A percentile compares a stretch with the other conserved stretches of the same genome.
Conservation (phyloP, 805 yeast genomes). For the Metschnikowia drakensbergensis region DNA sequence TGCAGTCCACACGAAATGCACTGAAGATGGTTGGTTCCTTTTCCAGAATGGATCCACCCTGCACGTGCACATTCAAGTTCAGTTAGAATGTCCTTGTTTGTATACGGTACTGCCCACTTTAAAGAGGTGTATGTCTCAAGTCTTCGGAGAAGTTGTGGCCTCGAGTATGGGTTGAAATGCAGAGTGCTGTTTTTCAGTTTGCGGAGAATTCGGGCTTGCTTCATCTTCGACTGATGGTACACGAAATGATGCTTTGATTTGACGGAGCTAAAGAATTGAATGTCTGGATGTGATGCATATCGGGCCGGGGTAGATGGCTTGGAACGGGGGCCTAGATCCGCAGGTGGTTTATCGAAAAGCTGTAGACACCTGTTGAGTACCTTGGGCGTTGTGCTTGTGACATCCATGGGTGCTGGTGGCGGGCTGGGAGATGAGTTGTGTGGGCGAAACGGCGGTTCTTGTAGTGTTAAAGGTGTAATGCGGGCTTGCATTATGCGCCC, state of each 20-base stretch:
- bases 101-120: slow-evolving; percentile 43
- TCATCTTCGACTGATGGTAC: slow-evolving; percentile 31
- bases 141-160: slow-evolving; percentile 34
- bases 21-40: slow-evolving; percentile 28
- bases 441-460: not conserved
- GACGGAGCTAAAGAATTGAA: slow-evolving; percentile 35
- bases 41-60: slow-evolving; percentile 44
- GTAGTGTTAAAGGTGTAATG: not conserved
- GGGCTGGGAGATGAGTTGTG: not conserved
- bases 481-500: not conserved
- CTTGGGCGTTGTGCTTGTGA: slow-evolving; percentile 14
- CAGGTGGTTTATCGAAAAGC: slow-evolving; percentile 4
- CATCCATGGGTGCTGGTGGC: not conserved
- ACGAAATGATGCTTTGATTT: slow-evolving; percentile 35
- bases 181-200: slow-evolving; percentile 8
- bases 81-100: slow-evolving; percentile 25
- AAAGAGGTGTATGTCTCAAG: slow-evolving; percentile 41
- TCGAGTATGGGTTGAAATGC: slow-evolving; percentile 37
- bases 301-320: slow-evolving; percentile 14
- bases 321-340: not conserved
- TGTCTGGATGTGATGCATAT: slow-evolving; percentile 33
- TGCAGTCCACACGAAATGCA: slow-evolving; percentile 33
- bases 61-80: slow-evolving; percentile 48
- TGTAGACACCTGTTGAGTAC: slow-evolving; percentile 15
- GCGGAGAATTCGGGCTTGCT: not conserved